phyloP scores from a whole-genome alignment of 2,329 filamentous ascomycete genomes.

The Alternaria rosae region DNA sequence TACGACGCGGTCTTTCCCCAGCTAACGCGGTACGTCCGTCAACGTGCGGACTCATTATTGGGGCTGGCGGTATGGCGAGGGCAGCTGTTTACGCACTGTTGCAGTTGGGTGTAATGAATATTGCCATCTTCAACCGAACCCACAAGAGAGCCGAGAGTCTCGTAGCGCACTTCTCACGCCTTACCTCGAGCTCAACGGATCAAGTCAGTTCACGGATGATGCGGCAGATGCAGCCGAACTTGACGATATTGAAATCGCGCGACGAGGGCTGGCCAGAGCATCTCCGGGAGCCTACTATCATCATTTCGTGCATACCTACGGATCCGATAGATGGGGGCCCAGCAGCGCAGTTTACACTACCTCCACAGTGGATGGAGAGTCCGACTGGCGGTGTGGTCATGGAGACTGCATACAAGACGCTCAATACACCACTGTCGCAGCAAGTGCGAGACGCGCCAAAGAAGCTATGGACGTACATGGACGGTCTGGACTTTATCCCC shows the following conservation, averaged over 20 bases:
- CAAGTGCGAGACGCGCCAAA: slow-evolving; percentile 69
- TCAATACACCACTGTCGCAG: slow-evolving; percentile 73
- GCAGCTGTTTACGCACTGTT: slow-evolving; percentile 81
- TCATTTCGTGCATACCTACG: slow-evolving; percentile 78
- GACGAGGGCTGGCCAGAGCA: slow-evolving; percentile 70
- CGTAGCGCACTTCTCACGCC: slow-evolving; percentile 72
- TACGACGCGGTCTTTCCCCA: slow-evolving; percentile 75
- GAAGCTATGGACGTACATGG: slow-evolving; percentile 75
- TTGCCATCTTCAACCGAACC: slow-evolving; percentile 78
- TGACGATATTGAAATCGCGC: slow-evolving; percentile 66
- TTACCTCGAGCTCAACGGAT: slow-evolving; percentile 44
- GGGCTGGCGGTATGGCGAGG: slow-evolving; percentile 77
- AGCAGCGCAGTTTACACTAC: slow-evolving; percentile 74
- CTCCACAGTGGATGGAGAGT: slow-evolving; percentile 73
- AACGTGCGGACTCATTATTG: slow-evolving; percentile 63
- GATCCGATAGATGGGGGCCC: slow-evolving; percentile 69
- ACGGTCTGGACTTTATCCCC: slow-evolving; percentile 76
- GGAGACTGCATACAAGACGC: slow-evolving; percentile 75
- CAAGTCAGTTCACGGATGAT: slow-evolving; percentile 18
- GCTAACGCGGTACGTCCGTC: slow-evolving; percentile 65
- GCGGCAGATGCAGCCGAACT: slow-evolving; percentile 49
- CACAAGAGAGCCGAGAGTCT: slow-evolving; percentile 70
- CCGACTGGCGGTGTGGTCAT: slow-evolving; percentile 78
- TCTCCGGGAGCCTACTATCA: slow-evolving; percentile 72
- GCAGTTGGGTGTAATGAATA: slow-evolving; percentile 76